Evolutionary conservation across 306 rosid genomes (phyloP).

Genomic region (Rosa multiflora): DNA sequence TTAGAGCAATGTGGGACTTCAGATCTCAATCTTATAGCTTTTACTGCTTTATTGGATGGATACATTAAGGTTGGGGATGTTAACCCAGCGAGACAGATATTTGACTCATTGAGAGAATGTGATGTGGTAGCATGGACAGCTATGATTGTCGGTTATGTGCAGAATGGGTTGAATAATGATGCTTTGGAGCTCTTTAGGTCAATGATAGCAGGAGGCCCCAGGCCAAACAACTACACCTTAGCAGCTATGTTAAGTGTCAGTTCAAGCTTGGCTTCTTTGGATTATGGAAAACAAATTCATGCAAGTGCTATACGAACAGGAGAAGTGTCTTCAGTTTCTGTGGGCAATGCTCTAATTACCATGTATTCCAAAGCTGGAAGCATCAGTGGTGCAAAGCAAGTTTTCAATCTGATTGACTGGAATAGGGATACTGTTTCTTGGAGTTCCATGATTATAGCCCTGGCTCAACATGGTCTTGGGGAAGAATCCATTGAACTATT

Average conservation of each 20-base stretch:
- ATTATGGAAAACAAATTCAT: constrained; percentile 85
- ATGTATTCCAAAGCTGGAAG: constrained; percentile 87
- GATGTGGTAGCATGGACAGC: constrained; percentile 93
- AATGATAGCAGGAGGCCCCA: constrained; percentile 68
- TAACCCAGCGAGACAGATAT: constrained; percentile 74
- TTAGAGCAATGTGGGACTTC: constrained; percentile 46
- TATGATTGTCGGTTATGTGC: constrained; percentile 82
- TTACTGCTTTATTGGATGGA: constrained; percentile 82
- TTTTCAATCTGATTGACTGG: constrained; percentile 44
- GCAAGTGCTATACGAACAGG: constrained; percentile 60
- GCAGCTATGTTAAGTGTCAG: constrained; percentile 70
- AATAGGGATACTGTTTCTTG: constrained; percentile 61
- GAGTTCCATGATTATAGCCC: constrained; percentile 85
- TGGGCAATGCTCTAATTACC: constrained; percentile 72
- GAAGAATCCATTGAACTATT: constrained; percentile 76
- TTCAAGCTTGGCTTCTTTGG: constrained; percentile 70
- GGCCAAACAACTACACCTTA: constrained; percentile 72
- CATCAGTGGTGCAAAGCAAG: constrained; percentile 61
- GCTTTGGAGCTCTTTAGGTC: constrained; percentile 67
- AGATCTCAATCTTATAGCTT: constrained; percentile 62
- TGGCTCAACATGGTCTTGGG: constrained; percentile 90
- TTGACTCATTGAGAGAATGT: constrained; percentile 52
- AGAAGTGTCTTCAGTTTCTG: constrained; percentile 65
- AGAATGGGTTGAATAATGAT: constrained; percentile 58
- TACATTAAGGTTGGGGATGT: constrained; percentile 74